Evolutionary conservation across 345 rosid species (phyloP).

Genomic region (Citrus trifoliata): DNA sequence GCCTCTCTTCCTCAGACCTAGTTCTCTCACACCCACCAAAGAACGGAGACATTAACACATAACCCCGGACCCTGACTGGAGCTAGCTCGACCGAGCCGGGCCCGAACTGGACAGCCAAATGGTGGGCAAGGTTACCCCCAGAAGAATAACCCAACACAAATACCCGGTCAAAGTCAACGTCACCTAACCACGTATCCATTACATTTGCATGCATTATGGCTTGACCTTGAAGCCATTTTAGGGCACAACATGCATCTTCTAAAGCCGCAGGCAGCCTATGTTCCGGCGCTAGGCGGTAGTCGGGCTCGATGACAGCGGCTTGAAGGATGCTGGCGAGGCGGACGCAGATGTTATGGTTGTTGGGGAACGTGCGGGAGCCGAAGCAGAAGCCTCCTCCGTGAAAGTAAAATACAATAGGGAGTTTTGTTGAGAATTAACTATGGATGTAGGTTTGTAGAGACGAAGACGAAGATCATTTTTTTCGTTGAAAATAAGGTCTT

Average conservation of each 20-base stretch:
- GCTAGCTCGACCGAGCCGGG: constrained; percentile 11
- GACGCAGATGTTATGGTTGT: constrained; percentile 36
- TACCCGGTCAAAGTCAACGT: constrained; percentile 32
- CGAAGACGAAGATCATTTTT: constrained; percentile 16
- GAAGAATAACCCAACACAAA: constrained; percentile 46
- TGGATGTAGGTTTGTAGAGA: constrained; percentile 12
- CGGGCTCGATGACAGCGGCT: constrained; percentile 39
- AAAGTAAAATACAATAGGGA: constrained; percentile 15
- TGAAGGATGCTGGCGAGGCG: constrained; percentile 28
- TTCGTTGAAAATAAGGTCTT: constrained; percentile 12
- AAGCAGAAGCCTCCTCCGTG: constrained; percentile 55
- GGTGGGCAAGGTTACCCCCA: constrained; percentile 52
- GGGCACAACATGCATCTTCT: constrained; percentile 30
- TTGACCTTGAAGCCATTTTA: constrained; percentile 31
- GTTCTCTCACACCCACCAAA: constrained; percentile 44
- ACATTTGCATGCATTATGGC: neutral
- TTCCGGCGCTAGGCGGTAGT: constrained; percentile 46
- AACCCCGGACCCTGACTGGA: constrained; percentile 41
- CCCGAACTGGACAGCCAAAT: constrained; percentile 34
- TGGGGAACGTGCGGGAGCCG: constrained; percentile 39
- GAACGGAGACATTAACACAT: constrained; percentile 41
- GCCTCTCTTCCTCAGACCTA: constrained; percentile 40
- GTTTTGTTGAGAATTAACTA: neutral
- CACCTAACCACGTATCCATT: constrained; percentile 15
- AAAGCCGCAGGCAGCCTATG: constrained; percentile 44